These are phyloP conservation scores for Emericellopsis terricola DNA, from an alignment of 495 filamentous ascomycete genomes.

Conservation along the genomic window DNA sequence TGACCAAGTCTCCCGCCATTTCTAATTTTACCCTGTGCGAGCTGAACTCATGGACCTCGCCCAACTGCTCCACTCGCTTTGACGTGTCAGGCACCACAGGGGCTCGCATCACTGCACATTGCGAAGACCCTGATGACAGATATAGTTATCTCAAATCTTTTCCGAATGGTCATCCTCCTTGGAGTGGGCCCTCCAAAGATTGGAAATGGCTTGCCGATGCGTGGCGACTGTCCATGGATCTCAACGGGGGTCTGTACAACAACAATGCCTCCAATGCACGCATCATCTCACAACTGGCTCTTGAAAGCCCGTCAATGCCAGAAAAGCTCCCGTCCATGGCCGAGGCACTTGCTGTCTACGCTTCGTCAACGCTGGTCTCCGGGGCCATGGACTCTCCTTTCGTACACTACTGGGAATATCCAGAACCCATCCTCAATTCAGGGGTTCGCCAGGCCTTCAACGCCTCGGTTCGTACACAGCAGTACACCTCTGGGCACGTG, in stretches of 20 bases:
- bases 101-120: slow-evolving; percentile 31
- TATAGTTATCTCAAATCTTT: slow-evolving; percentile 29
- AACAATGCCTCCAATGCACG: slow-evolving; percentile 43
- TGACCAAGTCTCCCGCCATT: slow-evolving; percentile 29
- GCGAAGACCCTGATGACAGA: slow-evolving; percentile 32
- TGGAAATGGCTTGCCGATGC: slow-evolving; percentile 40
- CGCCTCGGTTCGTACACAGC: slow-evolving; percentile 33
- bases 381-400: slow-evolving; percentile 34
- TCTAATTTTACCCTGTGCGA: slow-evolving; percentile 42
- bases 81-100: slow-evolving; percentile 36
- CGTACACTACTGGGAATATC: slow-evolving; percentile 33
- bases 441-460: slow-evolving; percentile 31
- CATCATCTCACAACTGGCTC: slow-evolving; percentile 37
- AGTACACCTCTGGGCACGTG: slow-evolving; percentile 44
- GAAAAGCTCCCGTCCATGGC: slow-evolving; percentile 36
- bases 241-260: slow-evolving; percentile 40
- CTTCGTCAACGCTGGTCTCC: slow-evolving; percentile 42
- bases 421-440: slow-evolving; percentile 3
- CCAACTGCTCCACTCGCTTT: slow-evolving; percentile 44
- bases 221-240: slow-evolving; percentile 37
- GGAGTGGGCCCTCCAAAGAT: slow-evolving; percentile 17
- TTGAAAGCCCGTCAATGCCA: slow-evolving; percentile 11
- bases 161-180: slow-evolving; percentile 19
- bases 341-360: slow-evolving; percentile 50
- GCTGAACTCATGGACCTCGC: slow-evolving; percentile 35